Evolutionary conservation across 2,329 filamentous ascomycete genomes (phyloP).

Genomic region (Biscogniauxia sp.): DNA sequence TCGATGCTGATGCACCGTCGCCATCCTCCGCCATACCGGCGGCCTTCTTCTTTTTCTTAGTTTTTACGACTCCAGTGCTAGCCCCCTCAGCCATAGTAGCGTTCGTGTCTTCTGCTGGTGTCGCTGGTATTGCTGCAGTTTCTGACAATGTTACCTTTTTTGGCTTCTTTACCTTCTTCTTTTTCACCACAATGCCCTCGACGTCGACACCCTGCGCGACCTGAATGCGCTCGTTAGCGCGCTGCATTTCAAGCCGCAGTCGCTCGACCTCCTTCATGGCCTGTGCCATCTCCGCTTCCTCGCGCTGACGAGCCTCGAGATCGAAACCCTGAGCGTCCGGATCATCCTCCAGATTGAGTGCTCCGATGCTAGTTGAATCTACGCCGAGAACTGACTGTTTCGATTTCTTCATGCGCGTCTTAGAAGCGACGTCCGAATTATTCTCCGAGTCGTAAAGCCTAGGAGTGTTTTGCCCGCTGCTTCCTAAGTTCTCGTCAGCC

Average conservation of each 20-base stretch:
- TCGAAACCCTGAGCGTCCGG: slow-evolving; percentile 43
- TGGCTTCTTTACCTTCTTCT: slow-evolving; percentile 62
- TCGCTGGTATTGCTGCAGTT: neutral
- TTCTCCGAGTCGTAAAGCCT: slow-evolving; percentile 55
- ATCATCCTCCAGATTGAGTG: slow-evolving; percentile 65
- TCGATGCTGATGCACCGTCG: slow-evolving; percentile 10
- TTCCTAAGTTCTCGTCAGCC: slow-evolving; percentile 68
- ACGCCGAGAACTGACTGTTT: slow-evolving; percentile 74
- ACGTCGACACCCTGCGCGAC: slow-evolving; percentile 65
- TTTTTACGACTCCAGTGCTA: slow-evolving; percentile 34
- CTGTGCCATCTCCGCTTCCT: slow-evolving; percentile 84
- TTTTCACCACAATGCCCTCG: slow-evolving; percentile 65
- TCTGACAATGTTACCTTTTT: slow-evolving; percentile 30
- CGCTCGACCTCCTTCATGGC: slow-evolving; percentile 88
- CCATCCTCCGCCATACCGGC: slow-evolving; percentile 20
- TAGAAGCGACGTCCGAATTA: slow-evolving; percentile 45
- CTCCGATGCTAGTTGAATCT: slow-evolving; percentile 77
- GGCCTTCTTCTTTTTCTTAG: slow-evolving; percentile 45
- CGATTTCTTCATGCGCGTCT: slow-evolving; percentile 46
- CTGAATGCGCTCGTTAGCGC: slow-evolving; percentile 72
- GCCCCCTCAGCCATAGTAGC: neutral
- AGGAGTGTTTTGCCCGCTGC: slow-evolving; percentile 48
- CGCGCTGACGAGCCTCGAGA: slow-evolving; percentile 65
- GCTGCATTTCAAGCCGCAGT: slow-evolving; percentile 83
- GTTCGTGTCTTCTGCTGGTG: slow-evolving; percentile 8